These are phyloP conservation scores for Oryza nivara DNA, from an alignment of 176 grass and related monocot species.

Conservation along the genomic window DNA sequence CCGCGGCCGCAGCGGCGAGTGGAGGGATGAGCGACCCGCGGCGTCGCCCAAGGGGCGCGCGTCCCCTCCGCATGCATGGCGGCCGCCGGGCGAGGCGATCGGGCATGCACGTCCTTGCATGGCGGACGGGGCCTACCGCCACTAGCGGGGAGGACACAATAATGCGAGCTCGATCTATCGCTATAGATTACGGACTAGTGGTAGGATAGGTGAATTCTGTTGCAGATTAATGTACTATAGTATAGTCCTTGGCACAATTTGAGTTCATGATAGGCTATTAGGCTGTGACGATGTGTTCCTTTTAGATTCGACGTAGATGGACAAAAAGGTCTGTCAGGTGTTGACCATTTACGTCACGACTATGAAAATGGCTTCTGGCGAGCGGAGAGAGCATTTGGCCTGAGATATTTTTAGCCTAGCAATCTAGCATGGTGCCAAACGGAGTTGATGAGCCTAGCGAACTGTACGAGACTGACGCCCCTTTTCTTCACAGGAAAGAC, in stretches of 20 bases:
- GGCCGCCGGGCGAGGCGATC: not conserved
- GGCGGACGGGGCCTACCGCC: not conserved
- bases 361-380: not conserved
- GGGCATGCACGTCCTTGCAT: not conserved
- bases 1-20: constrained; percentile 8
- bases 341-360: not conserved
- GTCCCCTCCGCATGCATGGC: not conserved
- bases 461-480: not conserved
- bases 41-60: constrained; percentile 44
- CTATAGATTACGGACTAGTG: not conserved
- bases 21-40: constrained; percentile 49
- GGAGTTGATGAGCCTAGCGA: not conserved
- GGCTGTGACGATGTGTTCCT: not conserved
- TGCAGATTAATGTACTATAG: not conserved
- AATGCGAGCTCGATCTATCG: not conserved
- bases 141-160: no score
- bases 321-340: not conserved
- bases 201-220: not conserved
- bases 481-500: not conserved
- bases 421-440: not conserved
- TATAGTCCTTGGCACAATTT: no score
- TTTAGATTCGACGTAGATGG: not conserved
- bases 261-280: not conserved
- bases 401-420: not conserved
- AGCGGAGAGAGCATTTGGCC: not conserved